A percentile compares a stretch with the other conserved stretches of the same genome.
Conservation (phyloP, 352 stramenopile genomes). For the Elongisporangium prolatum region DNA sequence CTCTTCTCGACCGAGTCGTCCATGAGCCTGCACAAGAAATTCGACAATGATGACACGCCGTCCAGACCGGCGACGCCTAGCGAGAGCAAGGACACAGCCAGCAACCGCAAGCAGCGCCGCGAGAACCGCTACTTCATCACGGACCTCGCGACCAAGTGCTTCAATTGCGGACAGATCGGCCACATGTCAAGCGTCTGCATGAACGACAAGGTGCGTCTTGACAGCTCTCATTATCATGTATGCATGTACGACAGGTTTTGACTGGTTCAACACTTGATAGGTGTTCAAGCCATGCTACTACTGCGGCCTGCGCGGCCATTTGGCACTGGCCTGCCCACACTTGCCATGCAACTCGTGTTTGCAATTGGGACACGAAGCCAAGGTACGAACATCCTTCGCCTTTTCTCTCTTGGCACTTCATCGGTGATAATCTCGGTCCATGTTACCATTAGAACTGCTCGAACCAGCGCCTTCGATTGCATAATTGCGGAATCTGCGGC, state of each 20-base stretch:
- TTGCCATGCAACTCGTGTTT: slow-evolving; percentile 64
- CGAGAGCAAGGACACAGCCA: slow-evolving; percentile 15
- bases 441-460: slow-evolving; percentile 37
- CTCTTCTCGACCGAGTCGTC: slow-evolving; percentile 25
- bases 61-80: slow-evolving; percentile 5
- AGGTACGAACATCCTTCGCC: slow-evolving; percentile 18
- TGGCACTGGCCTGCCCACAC: slow-evolving; percentile 59
- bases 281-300: slow-evolving; percentile 75
- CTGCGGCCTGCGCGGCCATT: slow-evolving; percentile 69
- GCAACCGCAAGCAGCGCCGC: slow-evolving; percentile 35
- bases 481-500: slow-evolving; percentile 52
- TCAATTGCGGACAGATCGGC: slow-evolving; percentile 75
- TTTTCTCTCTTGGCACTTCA: background rate
- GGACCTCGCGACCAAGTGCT: slow-evolving; percentile 81
- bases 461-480: slow-evolving; percentile 34
- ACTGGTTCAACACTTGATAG: slow-evolving; percentile 11
- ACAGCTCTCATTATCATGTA: background rate
- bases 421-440: background rate
- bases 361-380: slow-evolving; percentile 60
- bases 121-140: slow-evolving; percentile 82
- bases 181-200: slow-evolving; percentile 75
- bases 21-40: slow-evolving; percentile 10
- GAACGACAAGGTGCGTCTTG: slow-evolving; percentile 44
- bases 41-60: slow-evolving; percentile 10
- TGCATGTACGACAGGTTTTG: background rate